A percentile compares a stretch with the other conserved stretches of the same genome.
Evolutionary conservation across 305 asterid genomes (phyloP).

Genomic region (Plantago coronopus): DNA sequence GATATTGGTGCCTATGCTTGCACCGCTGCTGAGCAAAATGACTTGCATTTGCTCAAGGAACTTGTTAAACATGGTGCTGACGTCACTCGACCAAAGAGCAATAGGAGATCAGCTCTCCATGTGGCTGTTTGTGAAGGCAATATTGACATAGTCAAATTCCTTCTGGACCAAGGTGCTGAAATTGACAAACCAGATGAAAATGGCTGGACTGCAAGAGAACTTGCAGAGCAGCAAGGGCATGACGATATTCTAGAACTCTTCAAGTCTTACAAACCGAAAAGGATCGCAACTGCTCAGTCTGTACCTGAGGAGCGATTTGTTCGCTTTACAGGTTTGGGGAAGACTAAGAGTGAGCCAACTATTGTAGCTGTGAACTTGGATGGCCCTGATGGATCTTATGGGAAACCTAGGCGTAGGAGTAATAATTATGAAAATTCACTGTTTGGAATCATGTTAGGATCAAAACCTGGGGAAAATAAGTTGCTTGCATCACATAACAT

Average conservation of each 20-base stretch:
- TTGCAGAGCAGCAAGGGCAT: constrained; percentile 87
- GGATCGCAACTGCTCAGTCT: constrained; percentile 26
- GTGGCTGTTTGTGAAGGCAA: constrained; percentile 77
- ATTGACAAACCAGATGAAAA: constrained; percentile 45
- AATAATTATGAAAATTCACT: constrained; percentile 62
- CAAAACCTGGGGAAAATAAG: constrained; percentile 41
- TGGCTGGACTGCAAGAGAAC: constrained; percentile 61
- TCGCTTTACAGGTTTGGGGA: constrained; percentile 58
- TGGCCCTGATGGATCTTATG: constrained; percentile 40
- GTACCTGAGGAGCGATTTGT: constrained; percentile 51
- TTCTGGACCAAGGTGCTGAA: constrained; percentile 55
- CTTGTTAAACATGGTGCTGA: constrained; percentile 58
- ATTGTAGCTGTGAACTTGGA: constrained; percentile 39
- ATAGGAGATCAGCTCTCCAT: constrained; percentile 63
- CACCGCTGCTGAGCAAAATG: constrained; percentile 58
- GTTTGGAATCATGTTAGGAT: constrained; percentile 75
- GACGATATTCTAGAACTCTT: constrained; percentile 66
- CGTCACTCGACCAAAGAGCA: constrained; percentile 43
- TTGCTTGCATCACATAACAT: constrained; percentile 28
- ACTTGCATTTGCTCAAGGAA: constrained; percentile 42
- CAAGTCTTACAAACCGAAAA: constrained; percentile 33
- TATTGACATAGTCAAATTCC: constrained; percentile 54
- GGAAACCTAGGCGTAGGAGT: constrained; percentile 52
- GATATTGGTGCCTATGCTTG: constrained; percentile 64
- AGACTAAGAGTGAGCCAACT: constrained; percentile 59